Evolutionary conservation across 148 eudicot genomes (phyloP), one percentile per base, ranked within the genome.

Genomic region (Vaccinium darrowii): DNA sequence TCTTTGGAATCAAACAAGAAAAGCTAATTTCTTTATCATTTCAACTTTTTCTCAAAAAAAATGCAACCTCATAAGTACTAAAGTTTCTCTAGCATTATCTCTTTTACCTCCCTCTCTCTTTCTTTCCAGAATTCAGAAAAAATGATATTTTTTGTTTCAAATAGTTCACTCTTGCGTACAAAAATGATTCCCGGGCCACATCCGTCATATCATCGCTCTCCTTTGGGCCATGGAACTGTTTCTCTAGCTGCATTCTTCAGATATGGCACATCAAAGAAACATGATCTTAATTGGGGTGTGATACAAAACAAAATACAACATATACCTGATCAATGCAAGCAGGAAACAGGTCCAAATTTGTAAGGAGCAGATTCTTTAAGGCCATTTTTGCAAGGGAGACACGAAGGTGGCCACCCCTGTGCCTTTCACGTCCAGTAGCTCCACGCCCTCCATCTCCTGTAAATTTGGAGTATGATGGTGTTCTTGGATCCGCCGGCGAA

Each of bases 401-500:
- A 63, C 99, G 98, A 80, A 93, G 94, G 86, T 95, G 94, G 78
- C 98, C 99, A 87, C 98, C 98, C 84, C 91, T 95, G 86, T 95
- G 98, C 84, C 96, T 90, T 87, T 97, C 99, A 86, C 98, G 99
- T 51, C 95, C 93, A 56, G 93, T 76, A 84, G 90, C 90, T 86
- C 95, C 98, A 84, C 99, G 95, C 50, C 89, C 94, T 83, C 93
- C 93, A 83, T 97, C 99, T 85, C 92, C 96, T 43, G 94, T 75
- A 85, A 88, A 91, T 85, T 94, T 97, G 65, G 99, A 88, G 86
- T 95, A 93, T 65, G 99, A 97, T 79, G 99, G 99, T 39, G 99
- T 97, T 90, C 99, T 94, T 80, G 99, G 99, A 94, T 97, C 99
- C 23, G 94, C 99, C n/a, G 99, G 99, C 21, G 99, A 97, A 89